Evolutionary conservation across 768 basidiomycete species (phyloP).

Genomic region (Boletus eberwhitei): DNA sequence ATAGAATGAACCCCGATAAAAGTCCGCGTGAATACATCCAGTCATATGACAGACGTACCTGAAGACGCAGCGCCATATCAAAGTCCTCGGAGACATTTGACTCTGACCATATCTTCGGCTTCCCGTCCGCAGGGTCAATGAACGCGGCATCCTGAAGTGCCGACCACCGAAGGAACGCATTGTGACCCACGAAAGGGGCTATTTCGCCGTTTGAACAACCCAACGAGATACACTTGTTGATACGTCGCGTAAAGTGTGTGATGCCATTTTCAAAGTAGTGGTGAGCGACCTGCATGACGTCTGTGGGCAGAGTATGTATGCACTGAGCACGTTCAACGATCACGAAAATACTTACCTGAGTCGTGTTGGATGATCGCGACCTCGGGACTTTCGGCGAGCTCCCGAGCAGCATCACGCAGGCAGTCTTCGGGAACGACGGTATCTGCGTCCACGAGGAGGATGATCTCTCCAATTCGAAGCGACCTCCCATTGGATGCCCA

Average conservation of each 20-base stretch:
- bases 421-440: slow-evolving; percentile 91
- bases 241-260: slow-evolving; percentile 82
- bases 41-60: slow-evolving; percentile 29
- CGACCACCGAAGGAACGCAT: slow-evolving; percentile 87
- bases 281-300: slow-evolving; percentile 87
- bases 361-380: slow-evolving; percentile 92
- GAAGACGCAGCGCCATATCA: slow-evolving; percentile 58
- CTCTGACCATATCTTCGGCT: slow-evolving; percentile 77
- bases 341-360: slow-evolving; percentile 50
- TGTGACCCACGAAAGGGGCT: slow-evolving; percentile 78
- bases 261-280: slow-evolving; percentile 93
- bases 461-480: slow-evolving; percentile 73
- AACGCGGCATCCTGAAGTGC: slow-evolving; percentile 86
- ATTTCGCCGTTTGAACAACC: slow-evolving; percentile 78
- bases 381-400: slow-evolving; percentile 54
- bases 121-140: slow-evolving; percentile 44
- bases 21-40: neutral
- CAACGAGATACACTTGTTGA: slow-evolving; percentile 81
- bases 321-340: neutral
- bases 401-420: slow-evolving; percentile 85
- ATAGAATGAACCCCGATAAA: neutral
- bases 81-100: slow-evolving; percentile 68
- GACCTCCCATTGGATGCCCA: slow-evolving; percentile 76
- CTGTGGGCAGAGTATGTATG: slow-evolving; percentile 29
- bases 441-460: slow-evolving; percentile 84